Percentiles rank a stretch among this genome's conserved stretches.
Evolutionary conservation across 345 rosid genomes (phyloP).

Genomic region (Abelmoschus esculentus): DNA sequence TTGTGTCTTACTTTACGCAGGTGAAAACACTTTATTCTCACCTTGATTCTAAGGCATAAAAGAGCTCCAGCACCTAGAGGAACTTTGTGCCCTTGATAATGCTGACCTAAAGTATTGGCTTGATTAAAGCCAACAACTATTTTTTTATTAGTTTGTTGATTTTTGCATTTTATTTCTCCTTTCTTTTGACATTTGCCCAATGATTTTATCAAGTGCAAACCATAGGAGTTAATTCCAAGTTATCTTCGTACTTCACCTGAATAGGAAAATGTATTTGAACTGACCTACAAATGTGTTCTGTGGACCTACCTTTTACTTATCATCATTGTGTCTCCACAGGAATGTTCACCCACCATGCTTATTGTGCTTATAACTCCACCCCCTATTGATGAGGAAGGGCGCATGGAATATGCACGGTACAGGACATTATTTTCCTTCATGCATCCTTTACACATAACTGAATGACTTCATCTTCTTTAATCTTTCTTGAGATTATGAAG

Average conservation of each 20-base stretch:
- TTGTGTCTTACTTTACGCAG: too few species aligned
- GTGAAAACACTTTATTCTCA: not conserved
- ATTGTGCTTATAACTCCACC: slow-evolving; percentile 84
- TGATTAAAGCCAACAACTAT: too few species aligned
- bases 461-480: not conserved
- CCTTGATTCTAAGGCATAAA: too few species aligned
- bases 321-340: slow-evolving; percentile 30
- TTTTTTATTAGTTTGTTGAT: too few species aligned
- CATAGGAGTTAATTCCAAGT: not conserved
- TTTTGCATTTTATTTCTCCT: too few species aligned
- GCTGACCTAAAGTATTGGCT: too few species aligned
- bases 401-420: slow-evolving; percentile 55
- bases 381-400: slow-evolving; percentile 66
- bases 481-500: not conserved
- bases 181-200: not conserved
- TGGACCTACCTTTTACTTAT: slow-evolving; percentile 1
- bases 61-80: too few species aligned
- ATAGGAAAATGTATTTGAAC: not conserved
- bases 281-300: not conserved
- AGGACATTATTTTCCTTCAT: slow-evolving; percentile 7
- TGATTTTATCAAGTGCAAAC: not conserved
- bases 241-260: not conserved
- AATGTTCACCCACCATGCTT: slow-evolving; percentile 58
- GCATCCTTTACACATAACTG: not conserved
- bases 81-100: too few species aligned